These are phyloP conservation scores for Turnera subulata DNA, from an alignment of 345 rosid genomes.

Conservation along the genomic window DNA sequence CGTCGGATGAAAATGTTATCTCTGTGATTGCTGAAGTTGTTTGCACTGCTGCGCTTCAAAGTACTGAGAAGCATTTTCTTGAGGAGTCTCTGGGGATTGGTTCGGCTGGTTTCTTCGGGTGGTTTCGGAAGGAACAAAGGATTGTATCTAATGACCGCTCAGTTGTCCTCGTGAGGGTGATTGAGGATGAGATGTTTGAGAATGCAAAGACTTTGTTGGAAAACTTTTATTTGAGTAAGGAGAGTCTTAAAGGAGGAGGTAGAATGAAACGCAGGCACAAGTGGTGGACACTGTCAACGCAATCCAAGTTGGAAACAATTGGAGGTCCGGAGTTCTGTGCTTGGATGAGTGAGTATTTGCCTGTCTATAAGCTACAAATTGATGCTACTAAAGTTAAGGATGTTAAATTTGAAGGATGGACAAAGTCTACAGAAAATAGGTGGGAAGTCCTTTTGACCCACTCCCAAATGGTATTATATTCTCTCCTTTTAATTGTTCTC, in stretches of 20 bases:
- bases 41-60: slow-evolving; percentile 57
- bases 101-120: slow-evolving; percentile 30
- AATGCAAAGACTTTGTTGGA: slow-evolving; percentile 50
- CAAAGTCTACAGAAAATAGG: slow-evolving; percentile 41
- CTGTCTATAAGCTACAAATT: slow-evolving; percentile 63
- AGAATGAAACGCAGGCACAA: slow-evolving; percentile 29
- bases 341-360: slow-evolving; percentile 70
- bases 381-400: slow-evolving; percentile 43
- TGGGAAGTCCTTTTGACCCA: slow-evolving; percentile 87
- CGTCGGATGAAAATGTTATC: slow-evolving; percentile 55
- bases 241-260: slow-evolving; percentile 17
- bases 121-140: slow-evolving; percentile 42
- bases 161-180: slow-evolving; percentile 44
- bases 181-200: slow-evolving; percentile 59
- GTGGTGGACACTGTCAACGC: slow-evolving; percentile 56
- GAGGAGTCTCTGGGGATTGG: slow-evolving; percentile 32
- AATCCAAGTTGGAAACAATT: slow-evolving; percentile 52
- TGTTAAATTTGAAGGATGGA: slow-evolving; percentile 81
- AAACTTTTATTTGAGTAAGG: slow-evolving; percentile 41
- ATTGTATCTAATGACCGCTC: slow-evolving; percentile 61
- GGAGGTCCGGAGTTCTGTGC: slow-evolving; percentile 72
- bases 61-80: slow-evolving; percentile 50
- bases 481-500: slow-evolving; percentile 14
- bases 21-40: slow-evolving; percentile 74
- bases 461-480: slow-evolving; percentile 75